Percentiles rank a stretch among this genome's conserved stretches.
These are phyloP conservation scores for Penicillium nordicum DNA, from an alignment of 2,329 filamentous ascomycete species.

Conservation along the genomic window DNA sequence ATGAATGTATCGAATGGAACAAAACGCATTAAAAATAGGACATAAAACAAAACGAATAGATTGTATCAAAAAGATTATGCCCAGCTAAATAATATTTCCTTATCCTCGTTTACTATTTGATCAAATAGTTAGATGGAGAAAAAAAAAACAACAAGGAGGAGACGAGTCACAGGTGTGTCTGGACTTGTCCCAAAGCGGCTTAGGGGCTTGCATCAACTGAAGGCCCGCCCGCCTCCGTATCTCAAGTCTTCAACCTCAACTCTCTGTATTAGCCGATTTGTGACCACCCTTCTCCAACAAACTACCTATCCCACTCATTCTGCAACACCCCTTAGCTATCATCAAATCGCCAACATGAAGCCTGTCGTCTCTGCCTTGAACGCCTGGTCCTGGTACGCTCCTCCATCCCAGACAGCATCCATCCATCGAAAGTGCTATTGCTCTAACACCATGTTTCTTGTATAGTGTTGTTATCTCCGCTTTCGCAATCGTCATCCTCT, in stretches of 20 bases:
- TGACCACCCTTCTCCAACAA: neutral
- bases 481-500: conserved; percentile 64
- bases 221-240: conserved; percentile 26
- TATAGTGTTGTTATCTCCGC: conserved; percentile 66
- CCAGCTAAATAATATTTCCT: neutral
- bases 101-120: neutral
- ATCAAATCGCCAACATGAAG: conserved; percentile 67
- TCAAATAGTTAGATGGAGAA: neutral
- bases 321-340: neutral
- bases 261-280: conserved; percentile 5
- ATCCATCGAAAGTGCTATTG: neutral
- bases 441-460: conserved; percentile 10
- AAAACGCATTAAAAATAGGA: conserved; percentile 63
- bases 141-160: neutral
- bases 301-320: neutral
- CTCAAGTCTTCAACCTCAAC: conserved; percentile 13
- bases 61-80: neutral
- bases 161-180: conserved; percentile 2
- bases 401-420: conserved; percentile 10
- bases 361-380: conserved; percentile 87
- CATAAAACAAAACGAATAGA: conserved; percentile 29
- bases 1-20: conserved; percentile 90
- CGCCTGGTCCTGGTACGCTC: conserved; percentile 85
- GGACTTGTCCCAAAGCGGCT: conserved; percentile 23
- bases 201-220: conserved; percentile 14